Percentiles rank a stretch among this genome's conserved stretches.
Conservation (phyloP, 495 filamentous ascomycete genomes). For the Penicillium desertorum region DNA sequence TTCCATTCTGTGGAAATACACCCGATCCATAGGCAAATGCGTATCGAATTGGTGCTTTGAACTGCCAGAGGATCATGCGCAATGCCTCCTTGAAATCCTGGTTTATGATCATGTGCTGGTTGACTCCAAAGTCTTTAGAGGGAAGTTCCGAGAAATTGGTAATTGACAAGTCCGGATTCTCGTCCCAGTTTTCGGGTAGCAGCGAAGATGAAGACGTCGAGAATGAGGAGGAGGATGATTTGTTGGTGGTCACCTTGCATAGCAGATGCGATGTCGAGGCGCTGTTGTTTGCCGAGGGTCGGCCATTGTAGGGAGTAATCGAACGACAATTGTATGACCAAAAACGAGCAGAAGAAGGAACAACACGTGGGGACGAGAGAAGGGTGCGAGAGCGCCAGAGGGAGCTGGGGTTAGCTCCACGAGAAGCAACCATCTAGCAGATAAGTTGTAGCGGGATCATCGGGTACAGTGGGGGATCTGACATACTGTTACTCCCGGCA, state of each 20-base stretch:
- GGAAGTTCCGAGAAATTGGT: slow-evolving; percentile 83
- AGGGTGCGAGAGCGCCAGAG: slow-evolving; percentile 28
- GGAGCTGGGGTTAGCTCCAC: slow-evolving; percentile 24
- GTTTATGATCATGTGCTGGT: slow-evolving; percentile 93
- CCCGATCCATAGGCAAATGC: slow-evolving; percentile 97
- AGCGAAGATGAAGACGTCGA: slow-evolving; percentile 40
- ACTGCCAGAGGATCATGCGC: slow-evolving; percentile 86
- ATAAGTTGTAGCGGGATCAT: slow-evolving; percentile 12
- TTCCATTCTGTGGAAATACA: slow-evolving; percentile 80
- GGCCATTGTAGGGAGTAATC: slow-evolving; percentile 23
- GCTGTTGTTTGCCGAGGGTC: slow-evolving; percentile 16
- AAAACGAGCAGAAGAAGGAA: slow-evolving; percentile 28
- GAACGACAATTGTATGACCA: slow-evolving; percentile 30
- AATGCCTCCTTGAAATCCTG: slow-evolving; percentile 90
- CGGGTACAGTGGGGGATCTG: slow-evolving; percentile 14
- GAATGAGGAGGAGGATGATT: slow-evolving; percentile 33
- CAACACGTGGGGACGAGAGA: slow-evolving; percentile 19
- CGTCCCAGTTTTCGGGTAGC: slow-evolving; percentile 66
- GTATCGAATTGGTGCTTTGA: slow-evolving; percentile 89
- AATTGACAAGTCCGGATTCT: slow-evolving; percentile 71
- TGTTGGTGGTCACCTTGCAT: slow-evolving; percentile 18
- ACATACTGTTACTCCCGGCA: slow-evolving; percentile 41
- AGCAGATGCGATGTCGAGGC: slow-evolving; percentile 16
- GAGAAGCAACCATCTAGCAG: slow-evolving; percentile 26
- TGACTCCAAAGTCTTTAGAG: slow-evolving; percentile 84